Evolutionary conservation across 2,329 filamentous ascomycete genomes (phyloP).

Genomic region (Fusarium pilosicola): DNA sequence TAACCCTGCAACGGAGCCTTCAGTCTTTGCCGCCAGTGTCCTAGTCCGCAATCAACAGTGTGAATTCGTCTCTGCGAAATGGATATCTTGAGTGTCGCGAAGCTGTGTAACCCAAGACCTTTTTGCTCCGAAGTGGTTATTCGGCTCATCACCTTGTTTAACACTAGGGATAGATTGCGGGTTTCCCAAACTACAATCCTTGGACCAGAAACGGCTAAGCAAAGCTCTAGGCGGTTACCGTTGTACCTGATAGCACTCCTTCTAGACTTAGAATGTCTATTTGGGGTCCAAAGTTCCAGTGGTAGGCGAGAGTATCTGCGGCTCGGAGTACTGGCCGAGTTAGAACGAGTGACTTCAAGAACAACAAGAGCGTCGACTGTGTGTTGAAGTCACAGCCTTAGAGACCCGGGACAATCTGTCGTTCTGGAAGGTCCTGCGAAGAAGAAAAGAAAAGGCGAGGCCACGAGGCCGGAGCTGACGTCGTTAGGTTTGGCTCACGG

Average conservation of each 20-base stretch:
- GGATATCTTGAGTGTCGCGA: conserved; percentile 34
- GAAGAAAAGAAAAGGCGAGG: conserved; percentile 38
- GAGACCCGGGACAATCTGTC: conserved; percentile 8
- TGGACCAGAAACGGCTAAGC: conserved; percentile 18
- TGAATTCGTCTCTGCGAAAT: conserved; percentile 27
- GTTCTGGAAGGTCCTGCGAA: conserved; percentile 39
- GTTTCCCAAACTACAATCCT: conserved; percentile 28
- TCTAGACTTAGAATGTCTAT: background rate
- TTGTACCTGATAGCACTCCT: conserved; percentile 9
- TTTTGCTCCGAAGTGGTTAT: conserved; percentile 32
- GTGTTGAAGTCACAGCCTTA: conserved; percentile 22
- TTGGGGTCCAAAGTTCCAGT: conserved; percentile 6
- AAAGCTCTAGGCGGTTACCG: conserved; percentile 13
- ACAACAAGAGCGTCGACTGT: background rate
- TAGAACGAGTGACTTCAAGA: conserved; percentile 32
- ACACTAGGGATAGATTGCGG: conserved; percentile 29
- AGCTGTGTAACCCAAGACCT: conserved; percentile 36
- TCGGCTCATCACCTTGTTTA: conserved; percentile 35
- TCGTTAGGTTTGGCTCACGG: conserved; percentile 41
- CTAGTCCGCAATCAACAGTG: conserved; percentile 24
- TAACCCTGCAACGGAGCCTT: conserved; percentile 28
- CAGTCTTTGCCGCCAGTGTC: conserved; percentile 25
- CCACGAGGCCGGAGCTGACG: conserved; percentile 44
- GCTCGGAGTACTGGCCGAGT: conserved; percentile 7
- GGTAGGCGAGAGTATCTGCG: conserved; percentile 1